Percentiles rank a stretch among this genome's conserved stretches.
Evolutionary conservation across 371 early-diverging fungal genomes (phyloP).

Genomic region (Haplosporangium sp.): DNA sequence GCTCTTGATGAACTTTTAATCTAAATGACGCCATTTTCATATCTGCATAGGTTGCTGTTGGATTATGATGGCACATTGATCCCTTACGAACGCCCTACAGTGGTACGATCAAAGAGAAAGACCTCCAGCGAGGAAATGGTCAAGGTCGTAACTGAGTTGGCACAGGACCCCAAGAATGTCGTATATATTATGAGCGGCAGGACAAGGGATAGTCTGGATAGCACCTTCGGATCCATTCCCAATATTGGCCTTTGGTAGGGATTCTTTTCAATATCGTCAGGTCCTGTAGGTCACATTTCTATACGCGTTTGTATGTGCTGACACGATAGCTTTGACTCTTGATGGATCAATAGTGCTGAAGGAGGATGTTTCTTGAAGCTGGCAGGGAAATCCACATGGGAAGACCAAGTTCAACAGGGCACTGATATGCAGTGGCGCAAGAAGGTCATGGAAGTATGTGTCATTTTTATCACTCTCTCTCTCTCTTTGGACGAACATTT

Average conservation of each 20-base stretch:
- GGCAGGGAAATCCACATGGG: slow-evolving; percentile 76
- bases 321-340: no score
- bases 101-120: slow-evolving; percentile 48
- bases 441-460: slow-evolving; percentile 68
- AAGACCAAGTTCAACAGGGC: slow-evolving; percentile 75
- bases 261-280: neutral
- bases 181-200: slow-evolving; percentile 90
- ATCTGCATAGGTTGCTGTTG: slow-evolving; percentile 63
- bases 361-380: slow-evolving; percentile 87
- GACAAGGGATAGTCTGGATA: slow-evolving; percentile 77
- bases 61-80: slow-evolving; percentile 92
- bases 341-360: slow-evolving; percentile 71
- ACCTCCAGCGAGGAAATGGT: slow-evolving; percentile 59
- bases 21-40: no score
- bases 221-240: slow-evolving; percentile 78
- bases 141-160: slow-evolving; percentile 66
- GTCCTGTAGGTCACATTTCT: neutral
- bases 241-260: slow-evolving; percentile 81
- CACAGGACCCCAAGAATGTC: slow-evolving; percentile 75
- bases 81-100: slow-evolving; percentile 70
- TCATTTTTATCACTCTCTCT: neutral
- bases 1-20: neutral
- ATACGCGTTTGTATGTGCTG: neutral
- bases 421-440: slow-evolving; percentile 87
- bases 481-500: neutral